Conservation (phyloP, 768 basidiomycete species). For the Tricholoma furcatifolium region DNA sequence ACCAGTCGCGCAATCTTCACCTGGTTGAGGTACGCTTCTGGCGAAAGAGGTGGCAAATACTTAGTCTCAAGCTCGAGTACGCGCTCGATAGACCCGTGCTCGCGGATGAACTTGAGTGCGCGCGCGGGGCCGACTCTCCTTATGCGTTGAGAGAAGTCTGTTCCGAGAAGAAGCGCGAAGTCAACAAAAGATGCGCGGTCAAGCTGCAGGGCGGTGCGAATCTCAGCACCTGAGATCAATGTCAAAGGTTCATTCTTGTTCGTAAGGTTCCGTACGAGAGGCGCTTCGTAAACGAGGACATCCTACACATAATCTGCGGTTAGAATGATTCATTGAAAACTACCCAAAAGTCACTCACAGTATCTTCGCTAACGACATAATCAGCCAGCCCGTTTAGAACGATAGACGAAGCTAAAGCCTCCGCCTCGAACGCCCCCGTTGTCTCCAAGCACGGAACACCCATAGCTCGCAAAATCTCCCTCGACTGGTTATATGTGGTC, state of each 20-base stretch:
- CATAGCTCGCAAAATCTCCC: constrained; percentile 70
- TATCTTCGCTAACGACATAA: constrained; percentile 90
- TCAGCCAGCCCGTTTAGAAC: constrained; percentile 77
- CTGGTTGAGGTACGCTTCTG: constrained; percentile 58
- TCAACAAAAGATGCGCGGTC: constrained; percentile 66
- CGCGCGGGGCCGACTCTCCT: constrained; percentile 76
- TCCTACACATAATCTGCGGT: constrained; percentile 45
- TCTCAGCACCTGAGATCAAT: constrained; percentile 59
- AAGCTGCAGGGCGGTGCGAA: constrained; percentile 59
- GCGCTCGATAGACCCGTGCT: constrained; percentile 70
- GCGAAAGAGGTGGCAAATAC: constrained; percentile 49
- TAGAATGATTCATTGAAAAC: neutral
- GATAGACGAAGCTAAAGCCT: constrained; percentile 79
- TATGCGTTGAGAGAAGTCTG: constrained; percentile 87
- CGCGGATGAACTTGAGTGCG: constrained; percentile 73
- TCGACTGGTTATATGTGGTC: constrained; percentile 69
- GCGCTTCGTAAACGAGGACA: constrained; percentile 79
- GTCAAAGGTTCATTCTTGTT: constrained; percentile 56
- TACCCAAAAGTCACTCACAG: constrained; percentile 44
- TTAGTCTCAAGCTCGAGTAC: constrained; percentile 53
- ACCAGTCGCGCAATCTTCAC: constrained; percentile 60
- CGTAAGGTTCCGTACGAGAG: constrained; percentile 77
- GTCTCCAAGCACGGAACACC: constrained; percentile 79
- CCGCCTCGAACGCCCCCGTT: constrained; percentile 74
- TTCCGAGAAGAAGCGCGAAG: constrained; percentile 85